phyloP scores from a whole-genome alignment of 129 eudicot genomes.

The Lactuca sativa region DNA sequence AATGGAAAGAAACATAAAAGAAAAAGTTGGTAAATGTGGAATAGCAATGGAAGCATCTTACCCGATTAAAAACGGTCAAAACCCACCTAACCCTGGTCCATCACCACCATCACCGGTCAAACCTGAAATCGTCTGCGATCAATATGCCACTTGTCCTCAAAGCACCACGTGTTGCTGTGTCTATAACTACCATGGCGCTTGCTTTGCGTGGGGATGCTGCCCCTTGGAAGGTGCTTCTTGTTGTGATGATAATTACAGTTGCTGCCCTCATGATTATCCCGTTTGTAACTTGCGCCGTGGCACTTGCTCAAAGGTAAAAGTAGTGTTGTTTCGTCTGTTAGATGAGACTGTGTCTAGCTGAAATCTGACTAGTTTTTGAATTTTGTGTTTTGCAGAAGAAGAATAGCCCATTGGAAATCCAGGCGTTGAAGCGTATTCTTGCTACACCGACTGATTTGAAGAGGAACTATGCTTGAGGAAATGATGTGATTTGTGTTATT shows the following conservation, averaged over 20 bases:
- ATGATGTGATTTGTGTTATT: background rate
- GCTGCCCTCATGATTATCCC: constrained; percentile 92
- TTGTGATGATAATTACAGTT: constrained; percentile 82
- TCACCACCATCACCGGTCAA: constrained; percentile 65
- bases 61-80: constrained; percentile 42
- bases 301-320: constrained; percentile 62
- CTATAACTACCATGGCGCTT: constrained; percentile 52
- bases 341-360: too few species aligned
- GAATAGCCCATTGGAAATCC: constrained; percentile 58
- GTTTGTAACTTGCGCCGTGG: constrained; percentile 66
- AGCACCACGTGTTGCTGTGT: constrained; percentile 84
- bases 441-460: constrained; percentile 47
- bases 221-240: constrained; percentile 82
- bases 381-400: background rate
- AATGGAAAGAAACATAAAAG: constrained; percentile 41
- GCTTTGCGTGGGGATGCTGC: constrained; percentile 95
- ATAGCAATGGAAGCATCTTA: constrained; percentile 51
- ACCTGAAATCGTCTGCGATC: constrained; percentile 63
- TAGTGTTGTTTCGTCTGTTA: background rate
- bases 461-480: constrained; percentile 42
- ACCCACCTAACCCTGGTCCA: constrained; percentile 61
- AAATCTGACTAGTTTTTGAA: too few species aligned
- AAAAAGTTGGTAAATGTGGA: constrained; percentile 37
- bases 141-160: constrained; percentile 65
- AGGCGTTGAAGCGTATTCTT: constrained; percentile 58